A percentile compares a stretch with the other conserved stretches of the same genome.
These are phyloP conservation scores for Gossypium stocksii DNA, from an alignment of 345 rosid species.

Conservation along the genomic window DNA sequence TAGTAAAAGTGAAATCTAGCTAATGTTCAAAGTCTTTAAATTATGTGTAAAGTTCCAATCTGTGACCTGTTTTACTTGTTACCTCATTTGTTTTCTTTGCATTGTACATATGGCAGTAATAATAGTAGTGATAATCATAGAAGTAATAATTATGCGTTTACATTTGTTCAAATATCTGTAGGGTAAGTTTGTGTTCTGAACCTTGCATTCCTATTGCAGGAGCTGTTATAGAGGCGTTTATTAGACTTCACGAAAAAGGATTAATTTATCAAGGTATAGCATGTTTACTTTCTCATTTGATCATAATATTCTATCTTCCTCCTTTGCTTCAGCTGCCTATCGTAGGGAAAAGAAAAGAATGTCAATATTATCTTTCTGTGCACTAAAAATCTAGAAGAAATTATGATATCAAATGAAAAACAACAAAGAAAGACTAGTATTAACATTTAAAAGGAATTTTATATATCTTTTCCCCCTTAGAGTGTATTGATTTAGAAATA, in stretches of 20 bases:
- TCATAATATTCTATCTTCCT: not conserved
- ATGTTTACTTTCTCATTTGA: not conserved
- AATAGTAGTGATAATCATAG: not conserved
- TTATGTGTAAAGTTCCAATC: conserved; percentile 11
- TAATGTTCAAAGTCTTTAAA: conserved; percentile 7
- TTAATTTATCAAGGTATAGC: conserved; percentile 81
- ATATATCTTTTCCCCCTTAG: not conserved
- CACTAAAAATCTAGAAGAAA: not conserved
- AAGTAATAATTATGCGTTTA: not conserved
- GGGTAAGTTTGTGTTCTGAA: conserved; percentile 28
- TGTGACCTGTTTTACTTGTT: conserved; percentile 3
- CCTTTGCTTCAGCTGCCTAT: not conserved
- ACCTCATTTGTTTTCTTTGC: not conserved
- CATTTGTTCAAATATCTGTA: not conserved
- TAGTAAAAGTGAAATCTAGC: conserved; percentile 17
- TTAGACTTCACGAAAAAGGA: conserved; percentile 89
- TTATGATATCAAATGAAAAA: not conserved
- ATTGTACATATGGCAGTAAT: not conserved
- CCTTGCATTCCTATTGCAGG: conserved; percentile 39
- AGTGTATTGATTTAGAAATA: not conserved
- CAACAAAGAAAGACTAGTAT: not conserved
- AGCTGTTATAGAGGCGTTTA: conserved; percentile 88
- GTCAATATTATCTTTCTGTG: not conserved
- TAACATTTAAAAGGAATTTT: not conserved
- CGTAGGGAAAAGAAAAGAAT: not conserved